Evolutionary conservation across 805 yeast species (phyloP).

Genomic region (Pichia ethanolica): DNA sequence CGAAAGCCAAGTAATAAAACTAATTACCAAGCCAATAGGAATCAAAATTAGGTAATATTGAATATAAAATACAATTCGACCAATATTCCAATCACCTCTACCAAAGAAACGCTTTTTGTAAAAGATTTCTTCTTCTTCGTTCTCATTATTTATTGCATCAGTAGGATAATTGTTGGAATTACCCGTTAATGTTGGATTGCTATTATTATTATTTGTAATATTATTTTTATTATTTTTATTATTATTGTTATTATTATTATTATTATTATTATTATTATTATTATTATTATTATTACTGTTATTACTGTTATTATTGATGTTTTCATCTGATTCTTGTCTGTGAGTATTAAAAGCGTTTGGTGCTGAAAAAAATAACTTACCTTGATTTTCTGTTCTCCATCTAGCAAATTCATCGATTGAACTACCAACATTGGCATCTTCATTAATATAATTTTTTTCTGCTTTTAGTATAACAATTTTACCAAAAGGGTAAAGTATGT

Average conservation of each 20-base stretch:
- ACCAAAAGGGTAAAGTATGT: conserved; percentile 82
- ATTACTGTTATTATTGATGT: neutral
- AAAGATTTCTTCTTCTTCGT: conserved; percentile 24
- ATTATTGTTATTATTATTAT: neutral
- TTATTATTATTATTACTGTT: neutral
- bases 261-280: neutral
- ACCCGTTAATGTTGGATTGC: too few species aligned
- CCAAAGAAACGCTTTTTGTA: conserved; percentile 61
- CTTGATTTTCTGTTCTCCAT: conserved; percentile 81
- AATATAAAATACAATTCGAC: conserved; percentile 68
- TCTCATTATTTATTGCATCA: too few species aligned
- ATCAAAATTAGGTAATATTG: conserved; percentile 62
- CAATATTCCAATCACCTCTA: conserved; percentile 84
- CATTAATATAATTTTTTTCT: conserved; percentile 74
- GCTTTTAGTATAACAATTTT: conserved; percentile 70
- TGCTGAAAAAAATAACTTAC: conserved; percentile 70
- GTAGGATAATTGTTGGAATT: too few species aligned
- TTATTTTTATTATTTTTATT: neutral
- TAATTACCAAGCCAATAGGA: conserved; percentile 54
- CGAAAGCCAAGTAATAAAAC: conserved; percentile 64
- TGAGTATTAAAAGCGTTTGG: neutral
- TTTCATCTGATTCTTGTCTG: conserved; percentile 5
- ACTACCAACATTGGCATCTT: conserved; percentile 86
- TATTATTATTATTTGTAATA: neutral
- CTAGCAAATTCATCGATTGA: conserved; percentile 75